Evolutionary conservation across 768 basidiomycete species (phyloP).

Genomic region (Lyophyllum shimeji): DNA sequence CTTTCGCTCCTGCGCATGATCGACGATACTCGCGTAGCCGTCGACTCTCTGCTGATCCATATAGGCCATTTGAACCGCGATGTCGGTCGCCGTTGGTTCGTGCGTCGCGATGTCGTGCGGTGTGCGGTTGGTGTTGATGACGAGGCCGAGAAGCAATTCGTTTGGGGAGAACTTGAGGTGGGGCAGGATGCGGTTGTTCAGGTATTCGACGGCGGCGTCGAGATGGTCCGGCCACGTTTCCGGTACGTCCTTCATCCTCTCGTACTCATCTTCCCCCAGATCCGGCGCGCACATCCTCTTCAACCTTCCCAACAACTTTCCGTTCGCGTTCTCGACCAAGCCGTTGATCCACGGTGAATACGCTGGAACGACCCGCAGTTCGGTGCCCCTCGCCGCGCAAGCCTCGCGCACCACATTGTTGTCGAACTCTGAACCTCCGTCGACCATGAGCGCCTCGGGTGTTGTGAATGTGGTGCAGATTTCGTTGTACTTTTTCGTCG

Average conservation of each 20-base stretch:
- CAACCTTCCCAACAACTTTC: conserved; percentile 24
- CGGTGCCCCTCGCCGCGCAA: conserved; percentile 22
- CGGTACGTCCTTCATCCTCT: conserved; percentile 20
- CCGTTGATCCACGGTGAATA: conserved; percentile 45
- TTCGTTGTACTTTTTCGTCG: neutral
- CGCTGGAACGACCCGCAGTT: conserved; percentile 22
- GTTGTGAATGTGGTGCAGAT: neutral
- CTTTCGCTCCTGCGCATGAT: conserved; percentile 24
- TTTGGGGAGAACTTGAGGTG: conserved; percentile 24
- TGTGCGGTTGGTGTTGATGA: conserved; percentile 25
- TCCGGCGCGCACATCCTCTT: conserved; percentile 31
- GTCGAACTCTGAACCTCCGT: conserved; percentile 23
- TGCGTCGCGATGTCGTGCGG: neutral
- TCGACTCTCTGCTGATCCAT: neutral
- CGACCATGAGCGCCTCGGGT: conserved; percentile 32
- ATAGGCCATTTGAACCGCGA: conserved; percentile 23
- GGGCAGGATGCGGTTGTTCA: conserved; percentile 27
- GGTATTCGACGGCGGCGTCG: conserved; percentile 20
- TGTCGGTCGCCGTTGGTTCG: neutral
- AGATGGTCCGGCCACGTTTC: conserved; percentile 31
- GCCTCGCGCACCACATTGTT: conserved; percentile 26
- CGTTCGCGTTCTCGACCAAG: conserved; percentile 32
- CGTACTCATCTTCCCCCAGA: conserved; percentile 3
- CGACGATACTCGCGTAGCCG: conserved; percentile 1
- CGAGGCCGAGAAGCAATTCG: conserved; percentile 29